Conservation (phyloP, 805 yeast species). For the Candida mattraensis region DNA sequence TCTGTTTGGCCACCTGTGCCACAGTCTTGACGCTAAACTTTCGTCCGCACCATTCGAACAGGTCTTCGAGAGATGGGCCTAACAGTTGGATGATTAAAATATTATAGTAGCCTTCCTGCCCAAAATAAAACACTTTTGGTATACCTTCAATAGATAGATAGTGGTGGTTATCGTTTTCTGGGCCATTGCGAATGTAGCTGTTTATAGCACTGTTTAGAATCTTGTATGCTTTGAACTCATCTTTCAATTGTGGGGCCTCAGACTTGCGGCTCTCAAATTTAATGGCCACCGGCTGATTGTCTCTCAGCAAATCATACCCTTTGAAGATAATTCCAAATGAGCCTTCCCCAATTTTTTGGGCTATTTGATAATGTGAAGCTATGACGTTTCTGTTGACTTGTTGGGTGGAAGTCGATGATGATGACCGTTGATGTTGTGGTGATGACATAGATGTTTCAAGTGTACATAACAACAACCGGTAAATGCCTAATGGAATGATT, state of each 20-base stretch:
- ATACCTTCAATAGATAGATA: conserved; percentile 51
- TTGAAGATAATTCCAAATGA: conserved; percentile 84
- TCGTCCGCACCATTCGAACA: conserved; percentile 87
- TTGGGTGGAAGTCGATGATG: conserved; percentile 20
- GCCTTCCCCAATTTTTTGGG: conserved; percentile 85
- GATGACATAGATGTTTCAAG: conserved; percentile 6
- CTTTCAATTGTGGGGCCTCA: conserved; percentile 82
- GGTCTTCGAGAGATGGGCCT: conserved; percentile 83
- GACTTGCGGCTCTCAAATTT: conserved; percentile 79
- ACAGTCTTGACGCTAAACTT: conserved; percentile 70
- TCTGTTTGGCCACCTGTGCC: conserved; percentile 72
- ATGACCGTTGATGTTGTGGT: conserved; percentile 17
- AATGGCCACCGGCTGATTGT: conserved; percentile 64
- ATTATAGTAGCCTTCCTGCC: conserved; percentile 82
- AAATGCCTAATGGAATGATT: no score
- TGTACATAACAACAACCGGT: conserved; percentile 5
- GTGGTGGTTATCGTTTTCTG: conserved; percentile 24
- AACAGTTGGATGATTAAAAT: conserved; percentile 73
- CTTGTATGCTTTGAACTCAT: conserved; percentile 77
- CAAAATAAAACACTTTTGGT: conserved; percentile 82
- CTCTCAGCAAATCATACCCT: conserved; percentile 70
- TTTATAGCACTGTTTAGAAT: conserved; percentile 57
- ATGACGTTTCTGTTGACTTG: conserved; percentile 33
- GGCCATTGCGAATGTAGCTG: conserved; percentile 28
- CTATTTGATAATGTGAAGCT: conserved; percentile 72